Base-by-base conservation (phyloP, 1,284 basidiomycete genomes). In the Ganoderma sinense region DNA sequence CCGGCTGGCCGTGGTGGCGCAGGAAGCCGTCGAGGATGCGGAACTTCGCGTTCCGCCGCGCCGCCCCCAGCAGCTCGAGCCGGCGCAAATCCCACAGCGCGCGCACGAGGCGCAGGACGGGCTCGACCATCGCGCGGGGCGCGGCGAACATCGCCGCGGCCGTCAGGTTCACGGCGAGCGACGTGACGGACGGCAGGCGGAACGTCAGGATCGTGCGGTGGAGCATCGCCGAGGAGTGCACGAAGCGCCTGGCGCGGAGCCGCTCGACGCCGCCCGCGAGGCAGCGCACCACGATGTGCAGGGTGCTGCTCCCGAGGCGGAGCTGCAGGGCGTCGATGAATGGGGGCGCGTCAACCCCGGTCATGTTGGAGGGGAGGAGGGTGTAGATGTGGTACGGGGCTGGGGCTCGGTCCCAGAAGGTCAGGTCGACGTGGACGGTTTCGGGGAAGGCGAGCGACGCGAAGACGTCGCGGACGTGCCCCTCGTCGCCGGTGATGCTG, bases 11-110 rank as follows among this genome's bases (percentile, higher is more conserved):
- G 20, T n/a, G 56, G 33, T n/a, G 33, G 20, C 18, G 18, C 4
- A 59, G 56, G 56, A 59, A 33, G 33, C 56, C 14, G 6, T 59
- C 56, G 20, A 59, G 33, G n/a, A 59, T 39, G 33, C 56, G 56
- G 56, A 39, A 39, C 56, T 59, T 59, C 20, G 39, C 20, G 33
- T 23, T 39, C 33, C 56, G 18, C 33, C 33, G 6, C 16, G 31
- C 14, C 10, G 56, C 31, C 10, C 56, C 56, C 11, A 59, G 56
- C 33, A 59, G 56, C 18, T 59, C 56, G 33, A 59, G 33, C 6
- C 56, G 56, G 10, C 20, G 33, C 14, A 59, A 18, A n/a, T 23
- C 20, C 33, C 4, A 20, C 10, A 36, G 56, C 18, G 4, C 33
- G 33, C 56, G 16, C 4, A 31, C 7, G 53, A 39, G 56, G 2